Evolutionary conservation across 2,329 filamentous ascomycete species (phyloP).

Genomic region (Orbilia javanica): DNA sequence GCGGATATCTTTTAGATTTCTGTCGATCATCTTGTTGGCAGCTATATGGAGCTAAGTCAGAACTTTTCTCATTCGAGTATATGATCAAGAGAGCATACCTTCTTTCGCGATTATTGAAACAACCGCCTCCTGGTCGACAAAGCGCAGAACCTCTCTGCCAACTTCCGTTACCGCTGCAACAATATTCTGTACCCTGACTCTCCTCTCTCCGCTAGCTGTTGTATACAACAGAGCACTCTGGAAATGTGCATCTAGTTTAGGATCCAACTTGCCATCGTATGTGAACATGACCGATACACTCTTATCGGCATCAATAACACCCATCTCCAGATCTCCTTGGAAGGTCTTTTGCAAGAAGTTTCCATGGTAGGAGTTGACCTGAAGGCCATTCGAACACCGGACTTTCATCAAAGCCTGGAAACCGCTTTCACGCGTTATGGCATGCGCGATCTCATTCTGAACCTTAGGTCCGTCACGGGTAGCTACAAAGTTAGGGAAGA

Average conservation of each 20-base stretch:
- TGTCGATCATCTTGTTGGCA: slow-evolving; percentile 82
- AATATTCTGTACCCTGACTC: slow-evolving; percentile 91
- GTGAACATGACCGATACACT: slow-evolving; percentile 90
- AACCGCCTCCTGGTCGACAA: slow-evolving; percentile 95
- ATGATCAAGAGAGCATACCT: slow-evolving; percentile 63
- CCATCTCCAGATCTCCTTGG: slow-evolving; percentile 87
- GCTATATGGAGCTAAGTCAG: slow-evolving; percentile 67
- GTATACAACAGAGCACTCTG: slow-evolving; percentile 96
- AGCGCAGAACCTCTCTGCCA: slow-evolving; percentile 86
- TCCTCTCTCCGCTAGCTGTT: slow-evolving; percentile 85
- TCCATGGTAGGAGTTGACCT: slow-evolving; percentile 92
- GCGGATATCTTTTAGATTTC: slow-evolving; percentile 85
- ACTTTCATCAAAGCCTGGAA: slow-evolving; percentile 99
- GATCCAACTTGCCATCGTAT: slow-evolving; percentile 97
- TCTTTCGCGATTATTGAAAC: slow-evolving; percentile 91
- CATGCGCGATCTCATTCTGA: slow-evolving; percentile 85
- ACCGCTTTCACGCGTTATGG: slow-evolving; percentile 88
- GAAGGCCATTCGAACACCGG: slow-evolving; percentile 93
- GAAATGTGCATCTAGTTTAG: slow-evolving; percentile 97
- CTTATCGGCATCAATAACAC: slow-evolving; percentile 92
- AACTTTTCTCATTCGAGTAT: slow-evolving; percentile 20
- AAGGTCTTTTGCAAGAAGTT: slow-evolving; percentile 96
- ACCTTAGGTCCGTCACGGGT: slow-evolving; percentile 87
- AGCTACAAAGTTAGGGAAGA: slow-evolving; percentile 95
- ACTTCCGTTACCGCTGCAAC: slow-evolving; percentile 92